Conservation (phyloP, 345 rosid genomes). For the Arabidopsis suecica region DNA sequence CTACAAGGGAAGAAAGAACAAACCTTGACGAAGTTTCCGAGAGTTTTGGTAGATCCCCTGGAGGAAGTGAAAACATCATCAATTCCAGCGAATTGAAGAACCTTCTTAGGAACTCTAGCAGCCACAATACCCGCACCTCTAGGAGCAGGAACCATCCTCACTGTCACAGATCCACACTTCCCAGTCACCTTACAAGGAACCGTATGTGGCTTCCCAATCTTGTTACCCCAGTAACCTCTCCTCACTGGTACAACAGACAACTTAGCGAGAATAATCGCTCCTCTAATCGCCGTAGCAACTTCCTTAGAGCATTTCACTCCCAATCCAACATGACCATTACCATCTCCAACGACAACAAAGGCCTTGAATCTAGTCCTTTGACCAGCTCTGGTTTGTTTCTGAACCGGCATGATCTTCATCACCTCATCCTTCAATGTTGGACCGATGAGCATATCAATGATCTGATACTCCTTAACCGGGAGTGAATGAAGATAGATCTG, state of each 20-base stretch:
- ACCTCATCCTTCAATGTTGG: slow-evolving; percentile 87
- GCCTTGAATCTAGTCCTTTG: slow-evolving; percentile 88
- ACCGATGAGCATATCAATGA: slow-evolving; percentile 74
- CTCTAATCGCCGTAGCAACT: slow-evolving; percentile 82
- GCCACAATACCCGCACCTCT: slow-evolving; percentile 88
- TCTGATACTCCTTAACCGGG: slow-evolving; percentile 91
- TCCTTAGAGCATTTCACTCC: slow-evolving; percentile 87
- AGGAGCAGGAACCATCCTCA: slow-evolving; percentile 90
- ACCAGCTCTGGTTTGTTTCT: slow-evolving; percentile 88
- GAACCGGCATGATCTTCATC: slow-evolving; percentile 93
- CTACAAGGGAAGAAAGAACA: not conserved
- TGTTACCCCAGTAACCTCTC: slow-evolving; percentile 91
- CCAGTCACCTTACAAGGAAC: slow-evolving; percentile 88
- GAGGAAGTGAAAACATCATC: slow-evolving; percentile 90
- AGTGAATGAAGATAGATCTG: slow-evolving; percentile 85
- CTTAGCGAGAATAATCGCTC: slow-evolving; percentile 76
- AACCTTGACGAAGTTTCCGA: slow-evolving; percentile 87
- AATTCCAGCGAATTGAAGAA: slow-evolving; percentile 81
- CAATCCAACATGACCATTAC: slow-evolving; percentile 77
- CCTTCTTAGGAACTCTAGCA: slow-evolving; percentile 89
- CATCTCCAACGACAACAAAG: slow-evolving; percentile 76
- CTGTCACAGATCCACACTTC: slow-evolving; percentile 80
- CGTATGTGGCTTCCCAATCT: slow-evolving; percentile 88
- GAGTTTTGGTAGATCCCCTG: slow-evolving; percentile 79
- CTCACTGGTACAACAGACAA: slow-evolving; percentile 77